phyloP scores from a whole-genome alignment of 179 eudicot species.

The Beta corolliflora region DNA sequence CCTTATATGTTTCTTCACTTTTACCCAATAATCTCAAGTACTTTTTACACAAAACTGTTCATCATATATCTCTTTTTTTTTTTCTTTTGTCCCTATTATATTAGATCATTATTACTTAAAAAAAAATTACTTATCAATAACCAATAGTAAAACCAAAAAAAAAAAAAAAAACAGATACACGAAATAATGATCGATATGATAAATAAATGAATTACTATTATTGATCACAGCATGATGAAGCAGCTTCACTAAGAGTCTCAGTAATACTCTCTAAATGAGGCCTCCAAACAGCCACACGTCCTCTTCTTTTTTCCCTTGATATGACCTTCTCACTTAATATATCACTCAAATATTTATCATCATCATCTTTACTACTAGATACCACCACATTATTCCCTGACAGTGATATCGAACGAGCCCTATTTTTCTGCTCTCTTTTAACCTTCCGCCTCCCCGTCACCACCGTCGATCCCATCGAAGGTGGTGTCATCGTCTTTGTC shows the following conservation, averaged over 20 bases:
- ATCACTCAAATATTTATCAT: conserved; percentile 80
- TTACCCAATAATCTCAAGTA: not conserved
- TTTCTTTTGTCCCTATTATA: not conserved
- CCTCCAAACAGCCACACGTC: conserved; percentile 82
- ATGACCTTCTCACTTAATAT: conserved; percentile 61
- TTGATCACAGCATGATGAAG: conserved; percentile 15
- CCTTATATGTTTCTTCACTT: not conserved
- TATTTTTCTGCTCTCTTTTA: not conserved
- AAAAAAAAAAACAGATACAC: not conserved
- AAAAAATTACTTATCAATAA: conserved; percentile 7
- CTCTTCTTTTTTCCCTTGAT: conserved; percentile 67
- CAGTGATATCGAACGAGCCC: conserved; percentile 14
- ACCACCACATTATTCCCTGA: conserved; percentile 32
- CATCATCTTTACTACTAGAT: conserved; percentile 6
- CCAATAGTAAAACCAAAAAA: not conserved
- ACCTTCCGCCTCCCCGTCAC: not conserved
- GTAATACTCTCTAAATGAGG: conserved; percentile 85
- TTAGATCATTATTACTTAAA: conserved; percentile 12
- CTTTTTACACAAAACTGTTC: conserved; percentile 30
- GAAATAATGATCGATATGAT: not conserved
- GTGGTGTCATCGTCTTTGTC: no score
- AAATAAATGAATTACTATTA: not conserved
- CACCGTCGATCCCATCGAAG: no score
- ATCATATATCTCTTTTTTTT: not conserved
- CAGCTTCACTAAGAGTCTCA: conserved; percentile 50